Evolutionary conservation across 2,329 filamentous ascomycete species (phyloP), one percentile per base, ranked within the genome.

Genomic region (Talaromyces sp.): DNA sequence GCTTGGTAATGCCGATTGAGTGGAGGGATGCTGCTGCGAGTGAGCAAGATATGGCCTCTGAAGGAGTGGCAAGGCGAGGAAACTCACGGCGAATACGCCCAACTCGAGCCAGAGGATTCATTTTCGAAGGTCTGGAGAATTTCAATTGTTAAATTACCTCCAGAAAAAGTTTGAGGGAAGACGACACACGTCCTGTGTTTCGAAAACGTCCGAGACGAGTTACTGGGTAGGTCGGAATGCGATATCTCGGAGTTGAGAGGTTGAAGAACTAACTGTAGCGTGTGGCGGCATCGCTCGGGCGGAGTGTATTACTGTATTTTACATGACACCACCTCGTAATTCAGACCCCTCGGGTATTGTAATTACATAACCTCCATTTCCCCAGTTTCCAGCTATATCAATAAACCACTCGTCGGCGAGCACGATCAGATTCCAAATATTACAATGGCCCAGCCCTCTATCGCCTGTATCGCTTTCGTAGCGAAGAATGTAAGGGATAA

Each of bases 391-490:
- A 35, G 31, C 25, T 7, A 2, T 37, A 39, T 56, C n/a, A 17
- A 22, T 25, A 56, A 33, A 25, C 6, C 6, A 37, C n/a, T 56
- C 33, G 7, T 35, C 31, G 15, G 6, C 50, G 3, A 35, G 37
- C 58, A 52, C 15, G 25, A 25, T 31, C 45, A 41, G 8, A 43
- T 3, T 25, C 31, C n/a, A 39, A 13, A 31, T n/a, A 39, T n/a
- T n/a, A 69, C 45, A 60, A 84, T 85, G 83, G 75, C 81, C 45
- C 74, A 77, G 63, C 90, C 94, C 35, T 92, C 90, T 41, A 95
- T 98, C 78, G 93, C 92, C 78, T 97, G 93, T 76, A 89, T 99
- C 72, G 93, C 93, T 78, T 85, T 98, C 61, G 96, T 99, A 73
- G 94, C 95, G 70, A 93, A 95, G 80, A 90, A 96, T 78, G 93